Evolutionary conservation across 1,284 basidiomycete species (phyloP).

Genomic region (Meira miltonrushii): DNA sequence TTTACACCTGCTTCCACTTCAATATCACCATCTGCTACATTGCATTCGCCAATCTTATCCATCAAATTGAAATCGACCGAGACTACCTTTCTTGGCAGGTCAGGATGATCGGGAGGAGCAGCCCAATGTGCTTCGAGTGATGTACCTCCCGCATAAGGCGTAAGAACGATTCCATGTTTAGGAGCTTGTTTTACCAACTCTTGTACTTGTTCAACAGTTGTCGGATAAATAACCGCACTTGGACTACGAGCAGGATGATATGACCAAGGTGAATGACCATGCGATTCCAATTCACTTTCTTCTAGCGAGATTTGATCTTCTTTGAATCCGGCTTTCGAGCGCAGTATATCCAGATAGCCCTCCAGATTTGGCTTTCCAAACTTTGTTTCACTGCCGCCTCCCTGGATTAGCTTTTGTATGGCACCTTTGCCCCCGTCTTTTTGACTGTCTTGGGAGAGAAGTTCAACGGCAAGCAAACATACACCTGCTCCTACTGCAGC

Average conservation of each 20-base stretch:
- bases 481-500: too few species aligned
- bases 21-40: constrained; percentile 37
- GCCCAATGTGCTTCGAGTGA: constrained; percentile 46
- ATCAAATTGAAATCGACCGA: constrained; percentile 78
- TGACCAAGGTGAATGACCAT: constrained; percentile 14
- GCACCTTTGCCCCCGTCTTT: too few species aligned
- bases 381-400: too few species aligned
- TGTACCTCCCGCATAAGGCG: constrained; percentile 67
- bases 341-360: not conserved
- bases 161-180: constrained; percentile 66
- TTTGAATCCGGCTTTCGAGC: not conserved
- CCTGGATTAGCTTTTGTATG: too few species aligned
- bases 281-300: constrained; percentile 8
- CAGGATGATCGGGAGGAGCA: constrained; percentile 13
- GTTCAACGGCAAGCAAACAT: too few species aligned
- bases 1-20: constrained; percentile 63
- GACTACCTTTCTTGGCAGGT: constrained; percentile 49
- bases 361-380: not conserved
- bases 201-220: constrained; percentile 12
- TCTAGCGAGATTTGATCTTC: constrained; percentile 11
- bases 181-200: constrained; percentile 57
- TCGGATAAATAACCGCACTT: constrained; percentile 11
- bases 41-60: constrained; percentile 63
- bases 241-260: constrained; percentile 12
- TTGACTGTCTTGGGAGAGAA: too few species aligned